Evolutionary conservation across 139 green algal species (phyloP).

Genomic region (Tetradesmus obliquus): DNA sequence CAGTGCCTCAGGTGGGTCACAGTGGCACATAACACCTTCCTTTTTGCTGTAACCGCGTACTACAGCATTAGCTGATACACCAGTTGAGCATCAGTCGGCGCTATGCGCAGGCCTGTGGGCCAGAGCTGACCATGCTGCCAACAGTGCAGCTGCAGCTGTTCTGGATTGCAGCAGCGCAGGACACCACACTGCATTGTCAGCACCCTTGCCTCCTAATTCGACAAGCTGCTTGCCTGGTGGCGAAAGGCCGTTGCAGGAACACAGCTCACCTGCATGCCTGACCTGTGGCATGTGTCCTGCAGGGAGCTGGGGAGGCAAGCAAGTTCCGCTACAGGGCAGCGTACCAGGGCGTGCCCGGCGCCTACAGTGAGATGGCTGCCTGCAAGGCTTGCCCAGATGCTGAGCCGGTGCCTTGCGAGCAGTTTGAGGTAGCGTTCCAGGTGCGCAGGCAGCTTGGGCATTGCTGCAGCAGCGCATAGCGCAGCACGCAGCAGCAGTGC

Average conservation of each 20-base stretch:
- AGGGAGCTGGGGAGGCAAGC: not conserved
- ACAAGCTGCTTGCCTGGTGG: too few species aligned
- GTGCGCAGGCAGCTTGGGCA: constrained; percentile 33
- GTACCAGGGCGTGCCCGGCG: constrained; percentile 94
- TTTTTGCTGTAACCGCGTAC: not conserved
- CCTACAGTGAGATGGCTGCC: constrained; percentile 95
- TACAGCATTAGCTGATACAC: not conserved
- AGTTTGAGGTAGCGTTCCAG: constrained; percentile 98
- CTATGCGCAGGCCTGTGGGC: too few species aligned
- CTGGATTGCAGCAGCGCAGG: too few species aligned
- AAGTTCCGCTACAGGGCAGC: constrained; percentile 55
- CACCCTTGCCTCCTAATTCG: too few species aligned
- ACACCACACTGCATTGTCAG: too few species aligned
- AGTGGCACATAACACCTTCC: not conserved
- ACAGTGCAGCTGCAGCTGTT: too few species aligned
- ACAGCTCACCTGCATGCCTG: not conserved
- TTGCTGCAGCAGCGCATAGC: not conserved
- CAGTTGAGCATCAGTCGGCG: not conserved
- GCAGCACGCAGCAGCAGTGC: too few species aligned
- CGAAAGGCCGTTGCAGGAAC: too few species aligned
- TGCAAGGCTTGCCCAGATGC: constrained; percentile 83
- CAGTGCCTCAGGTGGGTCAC: not conserved
- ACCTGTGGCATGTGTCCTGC: not conserved
- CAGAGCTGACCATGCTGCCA: too few species aligned
- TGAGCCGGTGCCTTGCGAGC: constrained; percentile 90